Conservation (phyloP, 73 alveolate species). For the Paraurostyla sp. region DNA sequence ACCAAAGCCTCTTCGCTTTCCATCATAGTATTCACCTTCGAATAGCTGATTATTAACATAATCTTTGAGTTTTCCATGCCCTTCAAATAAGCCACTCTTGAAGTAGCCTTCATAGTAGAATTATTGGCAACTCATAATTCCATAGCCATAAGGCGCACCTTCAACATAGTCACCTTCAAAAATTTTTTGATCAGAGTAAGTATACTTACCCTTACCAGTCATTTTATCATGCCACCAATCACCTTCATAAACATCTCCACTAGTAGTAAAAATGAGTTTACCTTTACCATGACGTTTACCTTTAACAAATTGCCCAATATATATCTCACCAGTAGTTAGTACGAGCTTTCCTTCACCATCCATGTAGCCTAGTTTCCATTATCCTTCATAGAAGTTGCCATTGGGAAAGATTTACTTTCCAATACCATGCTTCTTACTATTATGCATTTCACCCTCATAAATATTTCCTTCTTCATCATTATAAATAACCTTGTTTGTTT, state of each 20-base stretch:
- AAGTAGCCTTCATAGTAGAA: constrained; percentile 27
- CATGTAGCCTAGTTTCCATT: constrained; percentile 19
- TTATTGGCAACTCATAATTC: not conserved
- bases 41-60: not conserved
- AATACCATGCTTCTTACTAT: constrained; percentile 73
- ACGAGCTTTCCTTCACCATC: constrained; percentile 19
- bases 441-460: constrained; percentile 77
- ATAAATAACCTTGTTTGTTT: constrained; percentile 70
- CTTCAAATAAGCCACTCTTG: constrained; percentile 19
- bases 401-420: constrained; percentile 12
- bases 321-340: constrained; percentile 16
- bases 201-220: constrained; percentile 50
- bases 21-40: constrained; percentile 12
- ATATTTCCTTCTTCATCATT: constrained; percentile 73
- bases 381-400: constrained; percentile 27
- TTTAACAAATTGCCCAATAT: constrained; percentile 25
- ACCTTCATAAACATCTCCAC: constrained; percentile 56
- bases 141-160: constrained; percentile 16
- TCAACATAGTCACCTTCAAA: constrained; percentile 2
- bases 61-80: not conserved
- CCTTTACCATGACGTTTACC: constrained; percentile 54
- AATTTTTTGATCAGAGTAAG: not conserved
- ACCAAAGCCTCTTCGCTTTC: constrained; percentile 2
- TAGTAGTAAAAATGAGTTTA: not conserved
- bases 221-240: constrained; percentile 21